Evolutionary conservation across 2,329 filamentous ascomycete species (phyloP), one percentile per base, ranked within the genome.

Genomic region (Penicillium sclerotigenum): DNA sequence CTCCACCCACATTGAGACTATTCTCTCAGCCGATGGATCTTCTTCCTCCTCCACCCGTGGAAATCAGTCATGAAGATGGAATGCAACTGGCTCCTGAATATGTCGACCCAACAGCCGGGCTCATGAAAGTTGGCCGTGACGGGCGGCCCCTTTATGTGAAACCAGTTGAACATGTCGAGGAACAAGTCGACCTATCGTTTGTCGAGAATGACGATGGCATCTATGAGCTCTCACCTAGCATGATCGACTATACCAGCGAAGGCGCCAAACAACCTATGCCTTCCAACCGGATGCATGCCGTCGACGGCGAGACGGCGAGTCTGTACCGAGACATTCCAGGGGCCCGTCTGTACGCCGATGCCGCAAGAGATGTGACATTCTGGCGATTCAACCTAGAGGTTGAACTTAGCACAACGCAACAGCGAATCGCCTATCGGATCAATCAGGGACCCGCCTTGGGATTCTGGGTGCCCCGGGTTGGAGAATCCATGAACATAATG

Each of bases 331-430:
- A 97, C 67, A 84, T 97, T 6, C 82, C 86, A 57, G 94, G 90
- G 1, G 86, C 90, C 65, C 86, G 91, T 22, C 81, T 99, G 13
- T 92, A 97, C 67, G 81, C 85, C 1, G 94, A 97, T 68, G 79
- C 85, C 6, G 93, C 96, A 70, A 83, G 88, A 57, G 93, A 93
- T 40, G 86, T 88, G 59, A 99, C 94, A 0, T 99, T 99, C 75
- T 99, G 94, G 94, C 85, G 91, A 40, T 99, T 97, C 81, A 96
- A 91, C 69, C 82, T 99, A 47, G 93, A 97, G 72, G 83, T 99
- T 48, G 93, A 99, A 73, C 83, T 99, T 16, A 82, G 83, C 4
- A 80, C 86, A 20, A 82, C 80, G 56, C 90, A 97, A 73, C 85
- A 92, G 66, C 87, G 93, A 37, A 89, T 99, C 61, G 93, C 92